These are phyloP conservation scores for Plasmodium sp. DNA, from an alignment of 169 alveolate genomes.

Conservation along the genomic window DNA sequence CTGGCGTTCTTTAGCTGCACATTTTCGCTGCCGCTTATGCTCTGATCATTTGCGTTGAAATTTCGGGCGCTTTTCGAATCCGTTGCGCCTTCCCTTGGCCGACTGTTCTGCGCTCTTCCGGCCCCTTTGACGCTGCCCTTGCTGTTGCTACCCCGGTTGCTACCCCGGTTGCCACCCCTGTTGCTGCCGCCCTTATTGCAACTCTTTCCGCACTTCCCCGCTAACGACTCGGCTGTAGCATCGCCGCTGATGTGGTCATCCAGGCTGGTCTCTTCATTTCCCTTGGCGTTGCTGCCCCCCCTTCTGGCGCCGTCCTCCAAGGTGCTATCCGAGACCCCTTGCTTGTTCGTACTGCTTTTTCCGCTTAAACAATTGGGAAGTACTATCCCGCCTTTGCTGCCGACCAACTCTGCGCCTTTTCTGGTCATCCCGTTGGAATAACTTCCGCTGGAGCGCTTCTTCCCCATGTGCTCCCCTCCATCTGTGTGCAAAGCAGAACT, in stretches of 20 bases:
- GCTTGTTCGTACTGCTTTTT: background rate
- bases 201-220: background rate
- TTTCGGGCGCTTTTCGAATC: background rate
- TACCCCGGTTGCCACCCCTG: background rate
- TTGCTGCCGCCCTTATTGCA: background rate
- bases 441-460: background rate
- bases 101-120: background rate
- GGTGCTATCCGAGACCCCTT: background rate
- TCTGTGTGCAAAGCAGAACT: background rate
- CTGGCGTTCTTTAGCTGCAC: background rate
- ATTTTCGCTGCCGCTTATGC: background rate
- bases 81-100: background rate
- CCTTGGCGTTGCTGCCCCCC: background rate
- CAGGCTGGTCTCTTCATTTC: background rate
- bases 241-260: background rate
- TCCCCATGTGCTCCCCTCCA: background rate
- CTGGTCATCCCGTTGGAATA: background rate
- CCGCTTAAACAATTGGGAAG: background rate
- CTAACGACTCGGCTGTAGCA: background rate
- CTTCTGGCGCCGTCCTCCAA: background rate
- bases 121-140: background rate
- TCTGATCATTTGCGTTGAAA: background rate
- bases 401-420: background rate
- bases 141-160: background rate
- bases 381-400: background rate